These are phyloP conservation scores for Nigrospora sphaerica DNA, from an alignment of 2,329 filamentous ascomycete genomes.

Conservation along the genomic window DNA sequence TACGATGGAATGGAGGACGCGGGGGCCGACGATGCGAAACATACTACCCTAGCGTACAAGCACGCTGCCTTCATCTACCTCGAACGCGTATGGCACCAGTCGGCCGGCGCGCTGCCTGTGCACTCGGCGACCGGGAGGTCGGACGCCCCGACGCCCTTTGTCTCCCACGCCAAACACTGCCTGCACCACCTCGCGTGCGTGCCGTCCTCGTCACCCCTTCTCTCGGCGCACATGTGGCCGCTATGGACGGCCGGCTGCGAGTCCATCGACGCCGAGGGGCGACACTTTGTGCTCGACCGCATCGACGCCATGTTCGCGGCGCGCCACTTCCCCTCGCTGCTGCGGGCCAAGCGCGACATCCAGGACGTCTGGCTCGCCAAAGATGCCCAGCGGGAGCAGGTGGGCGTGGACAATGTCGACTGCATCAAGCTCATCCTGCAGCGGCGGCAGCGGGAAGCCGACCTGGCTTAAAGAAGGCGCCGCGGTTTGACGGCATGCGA, in stretches of 20 bases:
- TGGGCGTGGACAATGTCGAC: conserved; percentile 21
- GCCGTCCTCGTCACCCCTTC: conserved; percentile 17
- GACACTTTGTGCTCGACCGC: conserved; percentile 15
- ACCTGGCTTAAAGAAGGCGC: conserved; percentile 1
- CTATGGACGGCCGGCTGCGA: conserved; percentile 24
- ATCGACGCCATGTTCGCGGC: conserved; percentile 18
- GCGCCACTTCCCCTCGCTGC: conserved; percentile 20
- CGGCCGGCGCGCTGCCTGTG: conserved; percentile 1
- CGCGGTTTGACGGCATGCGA: background rate
- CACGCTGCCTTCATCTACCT: conserved; percentile 24
- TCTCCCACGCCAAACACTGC: conserved; percentile 15
- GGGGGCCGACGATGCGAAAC: conserved; percentile 5
- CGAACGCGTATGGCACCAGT: conserved; percentile 18
- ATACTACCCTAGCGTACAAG: conserved; percentile 19
- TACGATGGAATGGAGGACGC: conserved; percentile 5
- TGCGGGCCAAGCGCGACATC: conserved; percentile 19
- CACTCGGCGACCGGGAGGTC: background rate
- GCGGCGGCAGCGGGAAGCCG: conserved; percentile 14
- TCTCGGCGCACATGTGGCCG: conserved; percentile 22
- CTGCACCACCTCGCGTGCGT: conserved; percentile 17
- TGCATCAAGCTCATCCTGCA: conserved; percentile 18
- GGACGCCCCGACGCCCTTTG: background rate
- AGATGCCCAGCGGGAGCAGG: conserved; percentile 15
- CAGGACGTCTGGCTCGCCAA: conserved; percentile 21
- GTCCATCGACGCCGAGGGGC: conserved; percentile 13